A percentile compares a stretch with the other conserved stretches of the same genome.
Conservation (phyloP, 73 alveolate genomes). For the Tetrahymena borealis region DNA sequence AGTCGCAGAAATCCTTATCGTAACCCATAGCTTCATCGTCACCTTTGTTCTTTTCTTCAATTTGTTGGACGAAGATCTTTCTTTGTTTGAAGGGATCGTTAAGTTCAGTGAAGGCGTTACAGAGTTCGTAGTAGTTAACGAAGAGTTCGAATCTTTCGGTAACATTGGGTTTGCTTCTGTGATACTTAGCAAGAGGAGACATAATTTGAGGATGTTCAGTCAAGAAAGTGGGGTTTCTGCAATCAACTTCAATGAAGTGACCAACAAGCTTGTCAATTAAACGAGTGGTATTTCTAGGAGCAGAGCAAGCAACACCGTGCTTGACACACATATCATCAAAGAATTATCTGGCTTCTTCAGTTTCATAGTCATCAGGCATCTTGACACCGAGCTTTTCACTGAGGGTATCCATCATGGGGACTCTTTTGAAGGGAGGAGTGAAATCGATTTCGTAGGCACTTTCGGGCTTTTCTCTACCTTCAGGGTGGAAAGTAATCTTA, state of each 20-base stretch:
- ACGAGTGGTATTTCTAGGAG: constrained; percentile 85
- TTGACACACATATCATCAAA: constrained; percentile 72
- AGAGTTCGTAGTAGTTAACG: constrained; percentile 83
- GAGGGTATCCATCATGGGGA: constrained; percentile 87
- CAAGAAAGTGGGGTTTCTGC: constrained; percentile 93
- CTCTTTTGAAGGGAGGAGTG: constrained; percentile 96
- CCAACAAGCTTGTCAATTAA: constrained; percentile 93
- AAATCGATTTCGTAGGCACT: constrained; percentile 80
- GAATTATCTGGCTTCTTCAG: constrained; percentile 82
- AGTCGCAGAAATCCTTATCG: constrained; percentile 86
- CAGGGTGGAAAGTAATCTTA: constrained; percentile 85
- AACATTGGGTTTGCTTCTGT: constrained; percentile 75
- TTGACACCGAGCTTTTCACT: constrained; percentile 64
- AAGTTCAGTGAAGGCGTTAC: constrained; percentile 96
- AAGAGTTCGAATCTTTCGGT: constrained; percentile 94
- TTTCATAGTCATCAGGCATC: constrained; percentile 72
- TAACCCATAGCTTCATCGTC: constrained; percentile 93
- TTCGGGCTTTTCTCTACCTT: constrained; percentile 73
- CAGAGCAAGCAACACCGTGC: constrained; percentile 72
- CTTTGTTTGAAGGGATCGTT: constrained; percentile 93
- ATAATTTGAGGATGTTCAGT: constrained; percentile 97
- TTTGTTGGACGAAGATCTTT: constrained; percentile 77
- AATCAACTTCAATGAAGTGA: constrained; percentile 92
- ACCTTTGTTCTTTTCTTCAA: constrained; percentile 81
- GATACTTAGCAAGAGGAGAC: constrained; percentile 99